Conservation (phyloP, 495 filamentous ascomycete genomes). For the Talaromyces stipitatus region DNA sequence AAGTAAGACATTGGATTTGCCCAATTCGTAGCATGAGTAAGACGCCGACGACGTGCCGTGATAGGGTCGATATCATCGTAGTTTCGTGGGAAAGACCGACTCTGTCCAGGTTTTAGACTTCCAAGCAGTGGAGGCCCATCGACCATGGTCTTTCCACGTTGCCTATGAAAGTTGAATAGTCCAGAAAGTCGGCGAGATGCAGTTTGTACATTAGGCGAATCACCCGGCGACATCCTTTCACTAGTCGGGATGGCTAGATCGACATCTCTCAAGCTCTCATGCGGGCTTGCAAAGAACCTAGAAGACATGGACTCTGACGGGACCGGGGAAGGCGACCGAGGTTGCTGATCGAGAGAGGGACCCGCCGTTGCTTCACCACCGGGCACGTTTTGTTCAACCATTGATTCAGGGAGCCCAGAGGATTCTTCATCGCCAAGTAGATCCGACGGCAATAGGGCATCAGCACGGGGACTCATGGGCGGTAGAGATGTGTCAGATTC, state of each 20-base stretch:
- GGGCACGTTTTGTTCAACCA: constrained; percentile 21
- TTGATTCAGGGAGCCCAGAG: constrained; percentile 40
- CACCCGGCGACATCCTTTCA: constrained; percentile 23
- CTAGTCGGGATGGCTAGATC: constrained; percentile 15
- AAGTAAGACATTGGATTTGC: constrained; percentile 48
- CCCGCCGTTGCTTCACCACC: constrained; percentile 14
- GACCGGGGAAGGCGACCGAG: constrained; percentile 61
- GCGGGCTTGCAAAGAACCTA: constrained; percentile 62
- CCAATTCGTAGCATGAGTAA: constrained; percentile 59
- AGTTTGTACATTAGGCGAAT: constrained; percentile 31
- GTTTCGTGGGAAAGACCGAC: constrained; percentile 73
- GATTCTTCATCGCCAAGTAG: constrained; percentile 72
- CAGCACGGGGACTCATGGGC: constrained; percentile 75
- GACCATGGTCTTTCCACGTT: constrained; percentile 62
- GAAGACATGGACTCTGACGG: constrained; percentile 56
- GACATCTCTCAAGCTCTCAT: constrained; percentile 45
- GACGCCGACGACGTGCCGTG: constrained; percentile 52
- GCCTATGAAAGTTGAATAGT: constrained; percentile 61
- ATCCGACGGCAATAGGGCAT: constrained; percentile 69
- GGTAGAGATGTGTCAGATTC: constrained; percentile 47
- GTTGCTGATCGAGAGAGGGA: constrained; percentile 30
- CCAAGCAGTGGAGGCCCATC: constrained; percentile 65
- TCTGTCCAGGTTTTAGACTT: constrained; percentile 66
- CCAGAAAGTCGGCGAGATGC: constrained; percentile 48
- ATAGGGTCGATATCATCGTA: constrained; percentile 63